A percentile compares a stretch with the other conserved stretches of the same genome.
Evolutionary conservation across 2,329 filamentous ascomycete genomes (phyloP).

Genomic region (Phyllosticta citriasiana): DNA sequence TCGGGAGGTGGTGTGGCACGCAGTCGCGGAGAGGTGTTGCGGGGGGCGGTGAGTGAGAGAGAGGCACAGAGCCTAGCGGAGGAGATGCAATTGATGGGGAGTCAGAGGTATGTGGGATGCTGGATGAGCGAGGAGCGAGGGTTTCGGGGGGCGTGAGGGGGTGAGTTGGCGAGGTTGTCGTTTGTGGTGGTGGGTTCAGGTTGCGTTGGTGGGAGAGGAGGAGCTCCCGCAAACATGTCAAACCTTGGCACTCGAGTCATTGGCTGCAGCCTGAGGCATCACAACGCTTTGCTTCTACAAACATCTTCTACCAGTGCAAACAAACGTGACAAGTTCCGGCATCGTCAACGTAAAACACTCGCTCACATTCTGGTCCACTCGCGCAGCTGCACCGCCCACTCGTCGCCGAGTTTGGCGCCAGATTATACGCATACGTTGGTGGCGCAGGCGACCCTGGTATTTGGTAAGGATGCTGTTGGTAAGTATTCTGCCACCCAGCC

Average conservation of each 20-base stretch:
- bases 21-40: constrained; percentile 10
- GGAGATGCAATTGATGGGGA: constrained; percentile 1
- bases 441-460: background rate
- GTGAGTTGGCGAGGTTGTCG: constrained; percentile 7
- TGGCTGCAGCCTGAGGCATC: background rate
- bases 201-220: background rate
- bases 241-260: background rate
- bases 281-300: background rate
- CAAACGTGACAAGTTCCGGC: background rate
- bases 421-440: background rate
- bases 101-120: background rate
- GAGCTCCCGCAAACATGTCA: background rate
- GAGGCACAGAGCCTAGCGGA: constrained; percentile 3
- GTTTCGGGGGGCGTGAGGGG: constrained; percentile 5
- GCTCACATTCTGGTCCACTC: background rate
- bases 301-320: background rate
- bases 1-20: constrained; percentile 7
- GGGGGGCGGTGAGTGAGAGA: constrained; percentile 8
- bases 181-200: constrained; percentile 4
- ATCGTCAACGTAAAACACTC: background rate
- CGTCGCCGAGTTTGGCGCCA: no score
- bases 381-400: background rate
- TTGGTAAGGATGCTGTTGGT: background rate
- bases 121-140: background rate
- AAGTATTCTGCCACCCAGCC: background rate